Evolutionary conservation across 495 filamentous ascomycete genomes (phyloP), one percentile per base, ranked within the genome.

Genomic region (Penicillium bovifimosum): DNA sequence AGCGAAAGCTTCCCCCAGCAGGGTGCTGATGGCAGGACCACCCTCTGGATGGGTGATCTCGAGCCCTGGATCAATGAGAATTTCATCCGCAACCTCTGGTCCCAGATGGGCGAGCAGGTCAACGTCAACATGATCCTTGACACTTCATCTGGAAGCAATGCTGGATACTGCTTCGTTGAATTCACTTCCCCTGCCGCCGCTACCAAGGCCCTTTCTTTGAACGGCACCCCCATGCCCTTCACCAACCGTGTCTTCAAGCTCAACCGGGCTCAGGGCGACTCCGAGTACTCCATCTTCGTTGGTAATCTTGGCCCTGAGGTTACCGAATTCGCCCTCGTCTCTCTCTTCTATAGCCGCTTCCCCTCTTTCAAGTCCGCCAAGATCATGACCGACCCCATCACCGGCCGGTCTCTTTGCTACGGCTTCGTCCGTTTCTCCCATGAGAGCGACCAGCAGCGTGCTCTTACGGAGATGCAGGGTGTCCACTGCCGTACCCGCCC

Each of bases 91-190:
- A 91, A 85, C 56, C 80, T 97, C 17, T 97, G 90, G 85, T 87
- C 84, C 69, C 85, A 86, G 61, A 84, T 96, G 77, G 89, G 84
- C 50, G 92, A 97, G 75, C 80, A 80, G 55, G 93, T 99, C 61
- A 96, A 96, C 62, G 93, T 99, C 50, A 99, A 99, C 81, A 96
- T 99, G 83, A 99, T 99, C 63, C 91, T 95, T 54, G 93, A 99
- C 76, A 96, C 96, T 71, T 96, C 96, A 68, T 97, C 93, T 70
- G 93, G 93, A 69, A 97, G 93, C 61, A 97, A 96, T 70, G 93
- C 93, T 50, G 93, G 93, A 42, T 99, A 99, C 71, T 99, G 93
- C 74, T 99, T 99, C 72, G 87, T 97, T 59, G 93, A 99, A 67
- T 99, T 99, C 63, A 56, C 82, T 43, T 86, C 77, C 62, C 77